Evolutionary conservation across 148 eudicot genomes (phyloP).

Genomic region (Chenopodium formosanum): DNA sequence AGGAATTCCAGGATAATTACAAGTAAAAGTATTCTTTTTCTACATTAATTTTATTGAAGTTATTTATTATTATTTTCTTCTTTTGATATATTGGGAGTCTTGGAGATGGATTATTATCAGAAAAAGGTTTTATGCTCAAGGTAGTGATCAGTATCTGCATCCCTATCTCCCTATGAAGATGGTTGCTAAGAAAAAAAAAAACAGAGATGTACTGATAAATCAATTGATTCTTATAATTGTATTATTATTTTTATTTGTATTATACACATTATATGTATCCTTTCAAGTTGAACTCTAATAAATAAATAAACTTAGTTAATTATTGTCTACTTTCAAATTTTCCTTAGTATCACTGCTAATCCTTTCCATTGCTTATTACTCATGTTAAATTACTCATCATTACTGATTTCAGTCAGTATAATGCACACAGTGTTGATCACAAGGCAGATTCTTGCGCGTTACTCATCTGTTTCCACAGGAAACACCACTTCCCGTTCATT

Average conservation of each 20-base stretch:
- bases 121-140: conserved; percentile 26
- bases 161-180: conserved; percentile 30
- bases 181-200: neutral
- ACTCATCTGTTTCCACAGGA: neutral
- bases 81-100: conserved; percentile 30
- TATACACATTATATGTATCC: neutral
- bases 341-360: neutral
- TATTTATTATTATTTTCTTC: conserved; percentile 28
- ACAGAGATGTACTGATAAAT: conserved; percentile 21
- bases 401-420: neutral
- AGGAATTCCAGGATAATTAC: conserved; percentile 23
- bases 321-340: neutral
- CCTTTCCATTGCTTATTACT: neutral
- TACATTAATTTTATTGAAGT: conserved; percentile 2
- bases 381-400: neutral
- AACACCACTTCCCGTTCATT: neutral
- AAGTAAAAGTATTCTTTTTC: conserved; percentile 26
- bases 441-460: neutral
- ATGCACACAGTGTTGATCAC: neutral
- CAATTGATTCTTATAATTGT: conserved; percentile 25
- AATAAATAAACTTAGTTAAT: neutral
- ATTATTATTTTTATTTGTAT: conserved; percentile 11
- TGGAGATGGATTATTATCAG: conserved; percentile 39
- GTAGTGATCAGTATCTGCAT: conserved; percentile 30
- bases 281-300: conserved; percentile 8